These are phyloP conservation scores for Fusarium veterinarium DNA, from an alignment of 2,329 filamentous ascomycete genomes.

Conservation along the genomic window DNA sequence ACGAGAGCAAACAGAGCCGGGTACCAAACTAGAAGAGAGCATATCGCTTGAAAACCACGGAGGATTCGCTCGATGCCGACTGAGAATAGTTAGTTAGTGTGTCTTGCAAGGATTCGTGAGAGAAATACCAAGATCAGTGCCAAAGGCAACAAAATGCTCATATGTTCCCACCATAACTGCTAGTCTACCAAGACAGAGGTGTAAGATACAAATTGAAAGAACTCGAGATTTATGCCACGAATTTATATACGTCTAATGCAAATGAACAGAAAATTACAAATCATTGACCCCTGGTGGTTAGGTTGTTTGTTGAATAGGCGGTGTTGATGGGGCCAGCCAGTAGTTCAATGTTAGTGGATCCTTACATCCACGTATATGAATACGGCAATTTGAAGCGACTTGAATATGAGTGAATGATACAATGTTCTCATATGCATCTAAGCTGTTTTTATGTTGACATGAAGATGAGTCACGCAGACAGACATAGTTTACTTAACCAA, in stretches of 20 bases:
- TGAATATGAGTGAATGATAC: neutral
- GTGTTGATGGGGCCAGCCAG: conserved; percentile 33
- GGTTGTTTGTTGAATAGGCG: conserved; percentile 37
- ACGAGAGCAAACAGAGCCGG: conserved; percentile 54
- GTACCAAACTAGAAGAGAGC: conserved; percentile 61
- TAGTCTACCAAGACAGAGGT: neutral
- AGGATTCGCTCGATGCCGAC: conserved; percentile 71
- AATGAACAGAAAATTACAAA: conserved; percentile 25
- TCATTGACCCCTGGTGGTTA: conserved; percentile 25
- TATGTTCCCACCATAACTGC: conserved; percentile 44
- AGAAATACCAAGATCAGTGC: conserved; percentile 58
- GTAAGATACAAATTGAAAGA: neutral
- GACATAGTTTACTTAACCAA: neutral
- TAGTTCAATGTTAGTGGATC: conserved; percentile 20
- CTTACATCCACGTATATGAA: neutral
- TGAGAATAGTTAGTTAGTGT: conserved; percentile 44
- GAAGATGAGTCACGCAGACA: neutral
- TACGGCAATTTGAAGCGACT: neutral
- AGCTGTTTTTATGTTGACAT: neutral
- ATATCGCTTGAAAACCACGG: conserved; percentile 65
- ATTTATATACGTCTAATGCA: conserved; percentile 15
- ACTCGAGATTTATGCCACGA: neutral
- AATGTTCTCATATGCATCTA: neutral
- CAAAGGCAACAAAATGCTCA: conserved; percentile 57
- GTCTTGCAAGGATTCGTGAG: conserved; percentile 9